Evolutionary conservation across 2,329 filamentous ascomycete species (phyloP), one percentile per base, ranked within the genome.

Genomic region (Dendrostoma leiphaemia): DNA sequence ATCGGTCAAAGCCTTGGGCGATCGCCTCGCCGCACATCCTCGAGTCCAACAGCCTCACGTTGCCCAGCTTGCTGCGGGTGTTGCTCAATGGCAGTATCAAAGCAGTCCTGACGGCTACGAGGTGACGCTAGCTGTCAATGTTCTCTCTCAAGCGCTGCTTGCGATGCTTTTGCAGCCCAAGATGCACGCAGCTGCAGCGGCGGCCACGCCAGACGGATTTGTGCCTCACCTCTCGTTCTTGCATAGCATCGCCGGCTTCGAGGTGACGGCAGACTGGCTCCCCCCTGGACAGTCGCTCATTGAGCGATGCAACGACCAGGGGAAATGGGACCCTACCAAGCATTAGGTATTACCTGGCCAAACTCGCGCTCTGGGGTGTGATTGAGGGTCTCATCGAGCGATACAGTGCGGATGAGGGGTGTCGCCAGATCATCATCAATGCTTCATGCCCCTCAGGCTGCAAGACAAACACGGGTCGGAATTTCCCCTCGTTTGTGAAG

Each of bases 111-210:
- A 75, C 12, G 77, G 75, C 3, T 79, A 74, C 68, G 79, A 82
- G 56, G 67, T 72, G 44, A 75, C 72, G 1, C 56, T 85, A 5
- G 81, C 85, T 64, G 76, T 84, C 59, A 85, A 85, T 60, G 72
- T 77, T 0, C 65, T 86, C 0, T 83, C 81, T 2, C 84, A 79
- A 1, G 71, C 75, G 6, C 68, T 84, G 0, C 66, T 86, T 12
- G 78, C 72, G 0, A 53, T 83, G 3, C 63, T 83, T 0, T 69
- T 86, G 23, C 67, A 81, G 1, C 77, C 76, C 0, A 74, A 75
- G 49, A 62, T 81, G 12, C 64, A 66, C 23, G 63, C 60, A 6
- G 71, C 71, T 28, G 68, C 43, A 28, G 6, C 40, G 4, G 6
- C 40, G 1, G 15, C 69, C 15, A n/a, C n/a, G n/a, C n/a, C n/a